phyloP scores from a whole-genome alignment of 2,329 filamentous ascomycete genomes.

The Elsinoe arachidis region DNA sequence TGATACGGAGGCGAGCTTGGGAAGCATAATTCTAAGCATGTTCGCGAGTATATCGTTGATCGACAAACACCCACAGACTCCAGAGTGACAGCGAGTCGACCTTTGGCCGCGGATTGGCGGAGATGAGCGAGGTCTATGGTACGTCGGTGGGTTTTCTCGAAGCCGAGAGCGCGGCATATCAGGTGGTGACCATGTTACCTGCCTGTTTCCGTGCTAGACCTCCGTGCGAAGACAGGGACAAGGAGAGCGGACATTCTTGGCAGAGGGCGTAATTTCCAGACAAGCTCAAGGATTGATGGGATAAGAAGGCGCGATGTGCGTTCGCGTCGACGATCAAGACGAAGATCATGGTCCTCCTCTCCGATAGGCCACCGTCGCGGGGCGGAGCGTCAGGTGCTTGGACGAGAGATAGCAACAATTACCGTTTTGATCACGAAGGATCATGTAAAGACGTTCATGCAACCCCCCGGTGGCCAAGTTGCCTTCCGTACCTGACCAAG shows the following conservation, averaged over 20 bases:
- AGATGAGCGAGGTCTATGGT: neutral
- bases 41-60: constrained; percentile 9
- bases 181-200: neutral
- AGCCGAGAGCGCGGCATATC: neutral
- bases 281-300: constrained; percentile 9
- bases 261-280: constrained; percentile 1
- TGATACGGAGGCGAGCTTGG: neutral
- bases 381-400: neutral
- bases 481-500: constrained; percentile 9
- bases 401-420: neutral
- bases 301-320: neutral
- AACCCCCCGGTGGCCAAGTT: neutral
- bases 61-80: neutral
- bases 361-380: constrained; percentile 1
- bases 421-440: neutral
- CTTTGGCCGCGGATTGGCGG: neutral
- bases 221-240: neutral
- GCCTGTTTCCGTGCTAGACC: constrained; percentile 5
- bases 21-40: neutral
- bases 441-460: constrained; percentile 6
- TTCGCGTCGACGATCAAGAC: neutral
- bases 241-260: constrained; percentile 3
- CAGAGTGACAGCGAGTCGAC: neutral
- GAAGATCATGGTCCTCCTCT: neutral
- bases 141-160: neutral